phyloP scores from a whole-genome alignment of 805 yeast species.

The Maudiozyma turicensis region DNA sequence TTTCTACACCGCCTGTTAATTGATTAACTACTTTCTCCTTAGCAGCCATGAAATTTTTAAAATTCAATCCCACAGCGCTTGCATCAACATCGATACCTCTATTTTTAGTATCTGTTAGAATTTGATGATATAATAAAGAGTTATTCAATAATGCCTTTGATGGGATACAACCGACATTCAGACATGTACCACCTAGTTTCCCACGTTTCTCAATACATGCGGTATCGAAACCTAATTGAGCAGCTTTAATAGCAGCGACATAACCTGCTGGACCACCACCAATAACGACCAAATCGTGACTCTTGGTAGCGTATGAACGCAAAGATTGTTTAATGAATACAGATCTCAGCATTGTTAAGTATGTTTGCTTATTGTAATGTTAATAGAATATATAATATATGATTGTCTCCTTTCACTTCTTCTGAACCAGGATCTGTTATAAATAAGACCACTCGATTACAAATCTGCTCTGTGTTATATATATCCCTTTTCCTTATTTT shows the following conservation, averaged over 20 bases:
- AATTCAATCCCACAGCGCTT: constrained; percentile 62
- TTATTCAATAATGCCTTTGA: constrained; percentile 93
- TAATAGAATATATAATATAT: too few species aligned
- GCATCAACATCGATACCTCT: constrained; percentile 78
- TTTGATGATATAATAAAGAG: constrained; percentile 85
- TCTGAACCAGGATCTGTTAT: too few species aligned
- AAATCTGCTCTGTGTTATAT: too few species aligned
- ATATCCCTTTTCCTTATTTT: too few species aligned
- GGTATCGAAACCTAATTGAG: constrained; percentile 87
- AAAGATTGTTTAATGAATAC: not conserved
- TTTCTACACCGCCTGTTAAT: constrained; percentile 88
- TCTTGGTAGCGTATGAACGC: constrained; percentile 11
- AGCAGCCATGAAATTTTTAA: constrained; percentile 76
- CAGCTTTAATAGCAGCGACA: constrained; percentile 97
- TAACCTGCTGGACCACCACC: constrained; percentile 99
- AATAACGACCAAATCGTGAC: constrained; percentile 82
- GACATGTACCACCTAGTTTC: constrained; percentile 92
- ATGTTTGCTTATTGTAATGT: not conserved
- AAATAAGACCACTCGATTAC: too few species aligned
- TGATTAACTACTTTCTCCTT: constrained; percentile 85
- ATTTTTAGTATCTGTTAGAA: constrained; percentile 68
- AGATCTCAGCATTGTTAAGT: constrained; percentile 12
- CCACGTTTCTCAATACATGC: constrained; percentile 98
- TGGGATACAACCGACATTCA: constrained; percentile 98
- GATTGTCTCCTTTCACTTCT: too few species aligned